A percentile compares a stretch with the other conserved stretches of the same genome.
These are phyloP conservation scores for Cladosporium sp. DNA, from an alignment of 2,329 filamentous ascomycete species.

Conservation along the genomic window DNA sequence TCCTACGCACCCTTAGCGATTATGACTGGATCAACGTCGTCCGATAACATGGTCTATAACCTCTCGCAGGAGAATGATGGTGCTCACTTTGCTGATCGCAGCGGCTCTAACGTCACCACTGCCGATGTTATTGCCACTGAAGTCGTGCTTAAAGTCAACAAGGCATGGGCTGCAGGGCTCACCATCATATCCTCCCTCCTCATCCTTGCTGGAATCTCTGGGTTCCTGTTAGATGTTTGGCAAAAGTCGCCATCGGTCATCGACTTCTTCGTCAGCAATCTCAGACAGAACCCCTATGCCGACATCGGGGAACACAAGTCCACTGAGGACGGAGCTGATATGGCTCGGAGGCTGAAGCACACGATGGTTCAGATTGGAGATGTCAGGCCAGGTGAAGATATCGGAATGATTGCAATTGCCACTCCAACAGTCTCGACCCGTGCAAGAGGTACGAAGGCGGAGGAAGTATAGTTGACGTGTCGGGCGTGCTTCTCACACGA, in stretches of 20 bases:
- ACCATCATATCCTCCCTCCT: too few species aligned
- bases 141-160: too few species aligned
- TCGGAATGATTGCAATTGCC: slow-evolving; percentile 5
- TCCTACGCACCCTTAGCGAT: too few species aligned
- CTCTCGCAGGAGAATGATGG: too few species aligned
- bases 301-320: not conserved
- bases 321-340: slow-evolving; percentile 12
- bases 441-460: not conserved
- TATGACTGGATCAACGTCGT: too few species aligned
- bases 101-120: too few species aligned
- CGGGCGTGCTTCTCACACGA: not conserved
- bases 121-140: too few species aligned
- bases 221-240: too few species aligned
- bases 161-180: too few species aligned
- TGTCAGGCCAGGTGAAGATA: slow-evolving; percentile 11
- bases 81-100: too few species aligned
- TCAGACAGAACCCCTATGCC: not conserved
- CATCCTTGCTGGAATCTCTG: too few species aligned
- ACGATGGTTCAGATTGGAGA: slow-evolving; percentile 11
- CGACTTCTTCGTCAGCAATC: not conserved
- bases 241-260: not conserved
- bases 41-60: too few species aligned
- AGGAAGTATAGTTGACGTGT: not conserved
- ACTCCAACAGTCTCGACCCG: not conserved
- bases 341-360: slow-evolving; percentile 6